These are phyloP conservation scores for Acanthamoeba royreba DNA, from an alignment of 208 protist species.

Conservation along the genomic window DNA sequence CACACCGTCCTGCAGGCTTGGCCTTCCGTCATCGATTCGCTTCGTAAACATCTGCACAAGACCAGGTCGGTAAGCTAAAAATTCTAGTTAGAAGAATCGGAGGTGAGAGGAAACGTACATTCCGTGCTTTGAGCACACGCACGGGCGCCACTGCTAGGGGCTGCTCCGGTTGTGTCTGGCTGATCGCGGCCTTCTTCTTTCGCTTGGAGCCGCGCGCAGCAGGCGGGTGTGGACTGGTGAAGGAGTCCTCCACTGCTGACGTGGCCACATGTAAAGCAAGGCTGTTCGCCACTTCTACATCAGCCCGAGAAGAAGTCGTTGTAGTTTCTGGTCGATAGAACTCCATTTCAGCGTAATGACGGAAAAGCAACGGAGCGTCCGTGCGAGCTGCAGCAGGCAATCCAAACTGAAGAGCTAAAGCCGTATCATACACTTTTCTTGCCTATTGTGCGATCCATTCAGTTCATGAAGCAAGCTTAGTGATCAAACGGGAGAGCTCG, in stretches of 20 bases:
- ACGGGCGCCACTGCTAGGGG: background rate
- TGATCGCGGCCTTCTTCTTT: background rate
- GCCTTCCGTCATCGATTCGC: background rate
- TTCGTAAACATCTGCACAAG: background rate
- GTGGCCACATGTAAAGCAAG: background rate
- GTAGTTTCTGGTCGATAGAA: background rate
- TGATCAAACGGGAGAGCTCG: too few relatives aligned
- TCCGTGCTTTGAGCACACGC: background rate
- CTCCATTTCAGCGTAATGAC: constrained; percentile 12
- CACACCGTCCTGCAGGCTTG: background rate
- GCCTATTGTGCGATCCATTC: background rate
- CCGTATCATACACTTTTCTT: background rate
- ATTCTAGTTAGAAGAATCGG: background rate
- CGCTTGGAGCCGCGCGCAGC: background rate
- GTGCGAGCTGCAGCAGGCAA: background rate
- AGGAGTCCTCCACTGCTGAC: background rate
- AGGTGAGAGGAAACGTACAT: background rate
- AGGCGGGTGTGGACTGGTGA: background rate
- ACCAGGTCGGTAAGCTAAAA: background rate
- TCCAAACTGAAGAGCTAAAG: background rate
- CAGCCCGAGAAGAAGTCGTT: background rate
- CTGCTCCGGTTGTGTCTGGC: background rate
- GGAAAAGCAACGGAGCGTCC: background rate
- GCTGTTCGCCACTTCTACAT: background rate
- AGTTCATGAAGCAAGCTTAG: background rate